Base-by-base conservation (phyloP, 345 rosid genomes). In the Bruguiera parviflora region DNA sequence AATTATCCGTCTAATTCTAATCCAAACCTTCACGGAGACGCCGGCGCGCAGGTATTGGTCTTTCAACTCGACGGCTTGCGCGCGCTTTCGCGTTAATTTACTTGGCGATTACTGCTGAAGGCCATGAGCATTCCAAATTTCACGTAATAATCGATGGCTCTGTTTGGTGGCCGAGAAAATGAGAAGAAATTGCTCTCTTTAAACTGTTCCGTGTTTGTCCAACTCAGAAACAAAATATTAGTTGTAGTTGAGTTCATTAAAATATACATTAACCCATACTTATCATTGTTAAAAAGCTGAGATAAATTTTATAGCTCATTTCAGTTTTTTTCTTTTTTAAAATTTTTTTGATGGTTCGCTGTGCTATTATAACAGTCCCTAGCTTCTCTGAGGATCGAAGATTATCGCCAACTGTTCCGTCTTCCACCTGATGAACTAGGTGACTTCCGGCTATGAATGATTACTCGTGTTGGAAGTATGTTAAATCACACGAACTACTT, bases 11-110 rank as follows among this genome's bases (percentile, higher is more conserved):
- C 80, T 66, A 73, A 57, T 78, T 75, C 85, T 56, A 75, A 87
- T 25, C 80, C 84, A 1, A 80, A 37, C 70, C 84, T 86, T 59
- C 79, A 63, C 68, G 65, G 74, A 67, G 90, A 83, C 65, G 69
- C 61, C 59, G 95, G 83, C 28, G 49, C 64, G 80, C 91, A 84
- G 94, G 94, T 88, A 65, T 22, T 20, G 13, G 18, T 53, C 37
- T 19, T 21, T 69, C 21, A 51, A 5, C 24, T 71, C 39, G 57
- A 0, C 19, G 24, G 9, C 39, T 4, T 15, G 8, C 20, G 18
- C 46, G 3, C 25, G 35, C 46, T 63, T 24, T 9, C 46, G 13
- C 13, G 13, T 37, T 8, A 37, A 37, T 37, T 8, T 9, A 37
- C 13, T 9, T 11, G 16, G 47, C 4, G 16, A 11, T 43, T 37